Evolutionary conservation across 2,329 filamentous ascomycete species (phyloP), one percentile per base, ranked within the genome.

Genomic region (Stachybotrys chartarum): DNA sequence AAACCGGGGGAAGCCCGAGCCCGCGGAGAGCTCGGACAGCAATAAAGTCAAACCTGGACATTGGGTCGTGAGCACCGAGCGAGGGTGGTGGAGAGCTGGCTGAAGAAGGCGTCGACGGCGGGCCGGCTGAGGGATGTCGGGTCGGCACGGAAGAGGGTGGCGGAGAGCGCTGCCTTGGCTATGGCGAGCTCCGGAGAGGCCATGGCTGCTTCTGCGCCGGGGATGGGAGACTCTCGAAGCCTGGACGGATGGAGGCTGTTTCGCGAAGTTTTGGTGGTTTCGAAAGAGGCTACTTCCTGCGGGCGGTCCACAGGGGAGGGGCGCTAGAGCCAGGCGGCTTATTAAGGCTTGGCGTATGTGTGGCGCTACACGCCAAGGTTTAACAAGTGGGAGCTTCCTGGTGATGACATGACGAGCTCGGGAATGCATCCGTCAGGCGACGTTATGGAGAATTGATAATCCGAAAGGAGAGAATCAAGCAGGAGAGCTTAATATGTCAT

Each of bases 1-100:
- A 42, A 42, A 42, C 24, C 24, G 24, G 24, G 24, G 24, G 35
- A 14, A 10, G 35, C 10, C 14, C 35, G 35, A 42, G 35, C 35
- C 24, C 24, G 35, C 14, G 35, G 14, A 42, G 35, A 14, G 35
- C 35, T 42, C 35, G 8, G 35, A 42, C 24, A 66, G 63, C 60
- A 57, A 67, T 64, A 62, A 71, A 68, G 24, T 78, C 87, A 91
- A 90, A 94, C 90, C 90, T 94, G 90, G 79, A 94, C 87, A 78
- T 93, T 91, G 78, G 78, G 75, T 67, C 85, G 81, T 66, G 88
- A 89, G 82, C 90, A 93, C 76, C 84, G 81, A 73, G 79, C 74
- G 67, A 90, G 74, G 64, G 81, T 81, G 68, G 79, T 75, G 70
- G 85, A 81, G 65, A 94, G 78, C 57, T 84, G 76, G 60, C 75